These are phyloP conservation scores for Grosmannia serpens DNA, from an alignment of 2,329 filamentous ascomycete species.

Conservation along the genomic window DNA sequence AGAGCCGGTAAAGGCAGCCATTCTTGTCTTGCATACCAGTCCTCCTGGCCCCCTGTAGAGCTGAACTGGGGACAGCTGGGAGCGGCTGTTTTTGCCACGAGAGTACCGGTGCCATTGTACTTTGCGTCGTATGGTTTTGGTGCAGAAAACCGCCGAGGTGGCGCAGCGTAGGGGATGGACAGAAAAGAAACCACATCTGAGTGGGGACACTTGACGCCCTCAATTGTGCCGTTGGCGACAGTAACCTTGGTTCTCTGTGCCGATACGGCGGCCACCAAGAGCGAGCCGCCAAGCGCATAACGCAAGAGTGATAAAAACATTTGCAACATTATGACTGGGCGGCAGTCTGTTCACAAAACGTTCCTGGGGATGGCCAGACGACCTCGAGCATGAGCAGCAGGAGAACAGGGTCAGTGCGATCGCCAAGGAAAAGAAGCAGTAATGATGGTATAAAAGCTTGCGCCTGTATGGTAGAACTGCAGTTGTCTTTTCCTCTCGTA, in stretches of 20 bases:
- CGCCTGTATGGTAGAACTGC: no score
- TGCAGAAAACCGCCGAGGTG: conserved; percentile 14
- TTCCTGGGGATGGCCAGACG: no score
- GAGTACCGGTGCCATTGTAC: neutral
- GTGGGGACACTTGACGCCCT: neutral
- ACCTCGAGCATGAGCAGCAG: no score
- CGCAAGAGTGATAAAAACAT: no score
- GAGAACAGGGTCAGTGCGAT: no score
- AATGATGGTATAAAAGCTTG: no score
- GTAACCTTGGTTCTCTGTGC: neutral
- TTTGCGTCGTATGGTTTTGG: conserved; percentile 15
- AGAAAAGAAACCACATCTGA: conserved; percentile 9
- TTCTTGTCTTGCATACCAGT: neutral
- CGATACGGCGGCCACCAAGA: neutral
- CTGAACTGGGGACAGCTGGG: conserved; percentile 2
- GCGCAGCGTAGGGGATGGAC: conserved; percentile 19
- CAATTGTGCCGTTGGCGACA: neutral
- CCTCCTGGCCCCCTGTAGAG: neutral
- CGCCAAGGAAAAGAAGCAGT: no score
- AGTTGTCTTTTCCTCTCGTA: no score
- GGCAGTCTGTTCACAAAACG: no score
- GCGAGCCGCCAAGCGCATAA: no score
- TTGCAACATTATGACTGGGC: no score
- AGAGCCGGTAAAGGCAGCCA: neutral
- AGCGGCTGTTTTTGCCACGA: neutral